Percentiles rank a stretch among this genome's conserved stretches.
phyloP scores from a whole-genome alignment of 2,329 filamentous ascomycete species.

The Aspergillus sp. region DNA sequence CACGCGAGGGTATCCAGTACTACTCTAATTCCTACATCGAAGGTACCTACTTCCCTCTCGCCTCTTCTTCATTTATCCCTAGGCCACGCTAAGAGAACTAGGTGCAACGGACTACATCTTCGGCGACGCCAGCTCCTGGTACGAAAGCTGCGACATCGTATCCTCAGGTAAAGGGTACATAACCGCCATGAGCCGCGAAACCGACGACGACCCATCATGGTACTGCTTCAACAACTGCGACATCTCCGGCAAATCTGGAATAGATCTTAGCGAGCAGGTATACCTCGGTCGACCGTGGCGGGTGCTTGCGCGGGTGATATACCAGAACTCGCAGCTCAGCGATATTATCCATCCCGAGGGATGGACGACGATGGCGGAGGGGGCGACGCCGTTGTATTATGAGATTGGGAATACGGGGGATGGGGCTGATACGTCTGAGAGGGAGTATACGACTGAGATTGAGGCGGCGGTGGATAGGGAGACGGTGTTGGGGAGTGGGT shows the following conservation, averaged over 20 bases:
- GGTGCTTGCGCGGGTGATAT: constrained; percentile 35
- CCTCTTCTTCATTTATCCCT: no score
- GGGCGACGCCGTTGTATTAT: constrained; percentile 32
- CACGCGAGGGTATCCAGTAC: constrained; percentile 34
- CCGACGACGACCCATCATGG: constrained; percentile 26
- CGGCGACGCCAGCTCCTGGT: constrained; percentile 31
- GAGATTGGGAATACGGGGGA: constrained; percentile 30
- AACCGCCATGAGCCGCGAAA: constrained; percentile 32
- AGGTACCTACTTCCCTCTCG: constrained; percentile 15
- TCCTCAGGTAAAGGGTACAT: constrained; percentile 33
- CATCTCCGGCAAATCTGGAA: constrained; percentile 21
- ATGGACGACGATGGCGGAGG: constrained; percentile 33
- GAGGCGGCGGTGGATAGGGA: constrained; percentile 25
- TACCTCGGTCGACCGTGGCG: constrained; percentile 38
- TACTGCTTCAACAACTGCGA: constrained; percentile 34
- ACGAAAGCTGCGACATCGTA: constrained; percentile 32
- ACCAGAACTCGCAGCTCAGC: constrained; percentile 29
- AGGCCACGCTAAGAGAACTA: neutral
- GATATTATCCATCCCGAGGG: constrained; percentile 32
- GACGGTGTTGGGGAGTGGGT: constrained; percentile 21
- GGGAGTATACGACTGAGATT: constrained; percentile 24
- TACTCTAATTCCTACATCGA: constrained; percentile 34
- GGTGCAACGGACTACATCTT: constrained; percentile 39
- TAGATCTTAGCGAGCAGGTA: constrained; percentile 22
- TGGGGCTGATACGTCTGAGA: constrained; percentile 21